Conservation (phyloP, 768 basidiomycete genomes). For the Hortiboletus flavorubellus region DNA sequence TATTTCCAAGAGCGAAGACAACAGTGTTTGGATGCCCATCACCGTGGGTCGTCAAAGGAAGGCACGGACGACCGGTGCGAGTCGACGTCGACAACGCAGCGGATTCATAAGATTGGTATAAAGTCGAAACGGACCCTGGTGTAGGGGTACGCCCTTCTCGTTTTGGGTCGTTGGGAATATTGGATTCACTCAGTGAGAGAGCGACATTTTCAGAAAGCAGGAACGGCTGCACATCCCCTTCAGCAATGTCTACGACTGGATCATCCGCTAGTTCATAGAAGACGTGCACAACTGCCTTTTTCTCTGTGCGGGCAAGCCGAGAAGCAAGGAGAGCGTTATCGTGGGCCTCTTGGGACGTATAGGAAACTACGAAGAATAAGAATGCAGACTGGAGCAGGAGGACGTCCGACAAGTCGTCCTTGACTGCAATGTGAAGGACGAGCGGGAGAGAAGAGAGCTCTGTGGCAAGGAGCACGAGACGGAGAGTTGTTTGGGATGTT, state of each 20-base stretch:
- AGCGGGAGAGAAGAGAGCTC: slow-evolving; percentile 63
- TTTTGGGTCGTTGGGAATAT: slow-evolving; percentile 8
- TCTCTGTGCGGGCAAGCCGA: slow-evolving; percentile 65
- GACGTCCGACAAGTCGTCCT: slow-evolving; percentile 67
- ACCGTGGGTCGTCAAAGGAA: slow-evolving; percentile 52
- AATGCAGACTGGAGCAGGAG: slow-evolving; percentile 75
- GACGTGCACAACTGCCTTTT: slow-evolving; percentile 80
- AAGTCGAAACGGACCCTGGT: slow-evolving; percentile 12
- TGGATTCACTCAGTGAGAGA: slow-evolving; percentile 32
- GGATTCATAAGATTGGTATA: slow-evolving; percentile 63
- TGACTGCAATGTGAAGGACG: slow-evolving; percentile 67
- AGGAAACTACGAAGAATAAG: slow-evolving; percentile 80
- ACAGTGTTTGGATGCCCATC: slow-evolving; percentile 58
- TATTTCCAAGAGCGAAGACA: slow-evolving; percentile 65
- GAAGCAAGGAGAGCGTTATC: slow-evolving; percentile 88
- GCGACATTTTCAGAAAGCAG: slow-evolving; percentile 44
- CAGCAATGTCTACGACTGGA: slow-evolving; percentile 48
- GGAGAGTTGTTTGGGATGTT: slow-evolving; percentile 49
- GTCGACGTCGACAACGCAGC: slow-evolving; percentile 63
- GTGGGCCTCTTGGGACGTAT: slow-evolving; percentile 75
- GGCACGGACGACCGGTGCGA: slow-evolving; percentile 57
- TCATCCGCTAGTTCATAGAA: slow-evolving; percentile 54
- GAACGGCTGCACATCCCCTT: slow-evolving; percentile 59
- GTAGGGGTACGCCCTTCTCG: background rate
- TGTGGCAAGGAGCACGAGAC: slow-evolving; percentile 65